Conservation (phyloP, 768 basidiomycete species). For the Termitomyces sp. region DNA sequence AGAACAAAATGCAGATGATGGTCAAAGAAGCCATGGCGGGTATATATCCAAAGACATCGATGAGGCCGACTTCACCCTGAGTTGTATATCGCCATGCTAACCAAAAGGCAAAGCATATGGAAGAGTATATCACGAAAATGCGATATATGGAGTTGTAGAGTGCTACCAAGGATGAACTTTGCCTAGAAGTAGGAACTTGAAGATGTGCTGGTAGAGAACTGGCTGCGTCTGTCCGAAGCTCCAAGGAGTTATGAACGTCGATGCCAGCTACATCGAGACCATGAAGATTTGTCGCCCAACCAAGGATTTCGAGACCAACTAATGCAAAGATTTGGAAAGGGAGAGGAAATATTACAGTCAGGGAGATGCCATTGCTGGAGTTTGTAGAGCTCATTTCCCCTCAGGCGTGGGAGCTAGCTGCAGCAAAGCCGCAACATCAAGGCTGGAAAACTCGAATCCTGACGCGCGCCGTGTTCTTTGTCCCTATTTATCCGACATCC, state of each 20-base stretch:
- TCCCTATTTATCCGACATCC: not conserved
- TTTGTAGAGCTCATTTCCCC: slow-evolving; percentile 17
- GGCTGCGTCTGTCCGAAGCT: slow-evolving; percentile 40
- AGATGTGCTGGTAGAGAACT: slow-evolving; percentile 20
- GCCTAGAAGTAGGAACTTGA: slow-evolving; percentile 21
- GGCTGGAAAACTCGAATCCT: too few relatives aligned
- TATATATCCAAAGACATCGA: slow-evolving; percentile 74
- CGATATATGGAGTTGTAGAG: slow-evolving; percentile 64
- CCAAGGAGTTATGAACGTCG: slow-evolving; percentile 68
- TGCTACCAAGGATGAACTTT: slow-evolving; percentile 30
- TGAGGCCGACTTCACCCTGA: slow-evolving; percentile 46
- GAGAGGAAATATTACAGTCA: slow-evolving; percentile 68
- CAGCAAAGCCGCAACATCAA: too few relatives aligned
- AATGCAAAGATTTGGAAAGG: slow-evolving; percentile 89
- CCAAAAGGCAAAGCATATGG: slow-evolving; percentile 68
- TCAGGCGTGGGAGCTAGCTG: not conserved
- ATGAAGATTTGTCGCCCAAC: slow-evolving; percentile 94
- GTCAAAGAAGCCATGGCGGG: slow-evolving; percentile 63
- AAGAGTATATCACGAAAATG: slow-evolving; percentile 54
- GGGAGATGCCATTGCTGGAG: slow-evolving; percentile 33
- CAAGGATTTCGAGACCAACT: slow-evolving; percentile 72
- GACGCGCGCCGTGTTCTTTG: slow-evolving; percentile 11
- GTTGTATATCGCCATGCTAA: slow-evolving; percentile 56
- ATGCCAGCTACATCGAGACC: slow-evolving; percentile 68
- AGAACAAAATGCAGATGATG: slow-evolving; percentile 50